Base-by-base conservation (phyloP, 2,329 filamentous ascomycete species). In the Ceratocystiopsis minuta region DNA sequence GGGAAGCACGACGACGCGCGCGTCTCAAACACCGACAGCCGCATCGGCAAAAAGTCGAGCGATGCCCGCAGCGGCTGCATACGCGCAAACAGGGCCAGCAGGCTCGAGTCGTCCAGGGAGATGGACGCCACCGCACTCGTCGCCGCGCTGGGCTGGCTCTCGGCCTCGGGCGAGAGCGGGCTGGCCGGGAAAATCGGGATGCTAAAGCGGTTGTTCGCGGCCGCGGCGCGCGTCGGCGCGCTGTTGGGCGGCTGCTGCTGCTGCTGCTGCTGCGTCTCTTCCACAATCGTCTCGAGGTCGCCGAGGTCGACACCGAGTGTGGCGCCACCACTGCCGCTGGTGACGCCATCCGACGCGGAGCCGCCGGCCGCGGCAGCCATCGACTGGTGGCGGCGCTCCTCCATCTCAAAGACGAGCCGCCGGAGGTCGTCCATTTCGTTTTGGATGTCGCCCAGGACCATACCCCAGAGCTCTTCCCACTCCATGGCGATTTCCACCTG, bases 401-500 rank as follows among this genome's bases (percentile, higher is more conserved):
- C 90, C 86, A 96, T 94, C 59, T 96, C 87, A 53, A 96, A 96
- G 28, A 96, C 83, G 38, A 94, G 64, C 34, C 81, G 71, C 53
- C 52, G 51, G 2, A 60, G 51, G 16, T 86, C 57, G 39, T 59
- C 57, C 56, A 75, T 78, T 60, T 98, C 90, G 47, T 79, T 76
- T 41, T 87, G 83, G 46, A 96, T 94, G 56, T 96, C 88, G 37
- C 87, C 88, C 3, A 98, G 66, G 3, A 96, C 88, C 48, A 73
- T 84, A 52, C 85, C 85, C 88, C 90, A 96, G 33, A 98, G 67
- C 60, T 96, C 87, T 58, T 95, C 87, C 88, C 88, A 98, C 55
- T 98, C 90, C 86, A 96, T 93, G 38, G 90, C 90, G 45, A 94
- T 77, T 59, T 96, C 90, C 16, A 98, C 88, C 55, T 96, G 88